Percentiles rank a stretch among this genome's conserved stretches.
Evolutionary conservation across 176 grass and related monocot genomes (phyloP).

Genomic region (Aegilops umbellulata): DNA sequence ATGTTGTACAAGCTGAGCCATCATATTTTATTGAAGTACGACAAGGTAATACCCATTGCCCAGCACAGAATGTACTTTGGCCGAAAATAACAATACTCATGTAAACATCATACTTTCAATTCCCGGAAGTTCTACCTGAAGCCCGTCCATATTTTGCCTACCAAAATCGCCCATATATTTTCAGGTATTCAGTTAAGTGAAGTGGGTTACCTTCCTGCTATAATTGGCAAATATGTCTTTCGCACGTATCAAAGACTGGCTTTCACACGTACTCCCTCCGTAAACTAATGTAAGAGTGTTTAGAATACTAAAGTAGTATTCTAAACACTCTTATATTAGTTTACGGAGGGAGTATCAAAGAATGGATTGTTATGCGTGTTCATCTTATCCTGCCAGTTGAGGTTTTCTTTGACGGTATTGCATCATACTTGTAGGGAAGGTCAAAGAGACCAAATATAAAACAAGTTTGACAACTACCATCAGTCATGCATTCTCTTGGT

Average conservation of each 20-base stretch:
- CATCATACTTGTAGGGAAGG: slow-evolving; percentile 64
- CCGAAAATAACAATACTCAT: slow-evolving; percentile 99
- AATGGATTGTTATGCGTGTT: slow-evolving; percentile 80
- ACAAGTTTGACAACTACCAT: not conserved
- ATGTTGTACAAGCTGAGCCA: not conserved
- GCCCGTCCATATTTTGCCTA: slow-evolving; percentile 51
- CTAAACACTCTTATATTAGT: no score
- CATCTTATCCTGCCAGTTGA: slow-evolving; percentile 78
- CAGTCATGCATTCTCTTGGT: slow-evolving; percentile 59
- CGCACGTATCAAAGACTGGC: slow-evolving; percentile 32
- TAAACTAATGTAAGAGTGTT: no score
- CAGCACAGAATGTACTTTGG: slow-evolving; percentile 70
- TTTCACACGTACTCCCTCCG: no score
- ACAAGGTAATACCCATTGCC: slow-evolving; percentile 55
- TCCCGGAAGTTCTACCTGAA: slow-evolving; percentile 59
- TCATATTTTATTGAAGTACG: slow-evolving; percentile 8
- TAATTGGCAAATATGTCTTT: slow-evolving; percentile 85
- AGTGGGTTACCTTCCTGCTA: slow-evolving; percentile 55
- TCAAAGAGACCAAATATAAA: not conserved
- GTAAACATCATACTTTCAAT: slow-evolving; percentile 80
- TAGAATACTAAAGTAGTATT: no score
- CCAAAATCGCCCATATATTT: slow-evolving; percentile 16
- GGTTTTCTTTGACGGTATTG: slow-evolving; percentile 58
- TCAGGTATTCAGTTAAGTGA: not conserved
- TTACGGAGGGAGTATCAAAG: no score